Base-by-base conservation (phyloP, 2,329 filamentous ascomycete species). In the Pseudopyricularia javanii region DNA sequence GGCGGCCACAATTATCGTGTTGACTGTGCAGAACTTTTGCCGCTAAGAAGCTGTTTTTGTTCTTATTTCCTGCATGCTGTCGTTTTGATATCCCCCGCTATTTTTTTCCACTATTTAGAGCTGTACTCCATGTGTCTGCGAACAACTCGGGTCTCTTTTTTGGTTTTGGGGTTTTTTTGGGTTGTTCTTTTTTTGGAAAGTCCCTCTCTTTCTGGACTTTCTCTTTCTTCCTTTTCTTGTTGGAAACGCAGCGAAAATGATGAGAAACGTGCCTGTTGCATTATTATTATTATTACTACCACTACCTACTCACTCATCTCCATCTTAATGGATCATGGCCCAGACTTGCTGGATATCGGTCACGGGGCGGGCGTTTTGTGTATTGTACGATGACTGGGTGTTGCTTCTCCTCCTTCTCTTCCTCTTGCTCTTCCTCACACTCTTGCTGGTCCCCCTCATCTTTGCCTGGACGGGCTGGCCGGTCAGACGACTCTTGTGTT, bases 221-320 rank as follows among this genome's bases (percentile, higher is more conserved):
- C 43, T 47, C 14, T 15, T n/a, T 9, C 1, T 8, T 47, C 8
- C 11, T n/a, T 47, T 28, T 47, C 28, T 45, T 45, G 17, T 45
- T 45, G 40, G 40, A 45, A 45, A 45, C 40, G 40, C 40, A 45
- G 40, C 40, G 40, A 45, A 22, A 45, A 45, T 45, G 40, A 45
- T 45, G 40, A 45, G 20, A 45, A 45, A 45, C 24, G 40, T 45
- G 37, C 22, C 20, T 45, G 40, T 45, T 61, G 55, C 57, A 26
- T 49, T 53, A 52, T 56, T 45, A 24, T 26, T 50, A 30, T 9
- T 55, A 53, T 55, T 51, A 47, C 22, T 53, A 50, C 40, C 53
- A 51, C 52, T 52, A 54, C 37, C 53, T 49, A 32, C 32, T 26
- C 2, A 14, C 17, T 20, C 17, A 15, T 45, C 24, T 45, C 24